Base-by-base conservation (phyloP, 345 rosid genomes). In the Eucalyptus marginata region DNA sequence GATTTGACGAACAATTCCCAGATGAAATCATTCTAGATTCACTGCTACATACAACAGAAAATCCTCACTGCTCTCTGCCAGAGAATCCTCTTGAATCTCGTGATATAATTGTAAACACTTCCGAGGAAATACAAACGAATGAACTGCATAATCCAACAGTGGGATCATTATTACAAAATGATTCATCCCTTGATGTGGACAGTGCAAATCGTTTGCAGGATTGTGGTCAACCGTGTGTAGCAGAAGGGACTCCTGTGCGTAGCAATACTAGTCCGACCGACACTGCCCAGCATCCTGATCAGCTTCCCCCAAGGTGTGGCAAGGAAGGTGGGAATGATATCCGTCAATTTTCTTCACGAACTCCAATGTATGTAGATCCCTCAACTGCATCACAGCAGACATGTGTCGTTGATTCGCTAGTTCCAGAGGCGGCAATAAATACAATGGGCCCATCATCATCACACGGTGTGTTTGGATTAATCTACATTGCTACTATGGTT, bases 281-380 rank as follows among this genome's bases (percentile, higher is more conserved):
- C 18, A 14, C 5, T n/a, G 2, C 3, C 17, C 71, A 13, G 16
- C 16, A 27, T 6, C 33, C 8, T 27, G 8, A 2, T 27, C 33
- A 13, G 16, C 33, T 27, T 62, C 68, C 29, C 68, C 33, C 4
- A 27, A 13, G 16, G 15, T 29, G 16, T 6, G 31, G 1, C 16
- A 27, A 29, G 33, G 31, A 12, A 62, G 15, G 1, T 12, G 33
- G 16, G 31, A 6, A 13, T 29, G 8, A 13, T 27, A 29, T 6
- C 16, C 2, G 4, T 58, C 13, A 0, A 1, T 25, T 10, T 25
- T 4, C 64, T 58, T 25, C n/a, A 7, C 13, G 1, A 25, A 58
- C n/a, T 58, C 64, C 7, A 58, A 11, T 58, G 14, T 14, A 0
- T 4, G 4, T 24, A 2, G 64, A 58, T 58, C 29, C 2, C 64